phyloP scores from a whole-genome alignment of 177 flowering plant species.

The Vitis hybrid region DNA sequence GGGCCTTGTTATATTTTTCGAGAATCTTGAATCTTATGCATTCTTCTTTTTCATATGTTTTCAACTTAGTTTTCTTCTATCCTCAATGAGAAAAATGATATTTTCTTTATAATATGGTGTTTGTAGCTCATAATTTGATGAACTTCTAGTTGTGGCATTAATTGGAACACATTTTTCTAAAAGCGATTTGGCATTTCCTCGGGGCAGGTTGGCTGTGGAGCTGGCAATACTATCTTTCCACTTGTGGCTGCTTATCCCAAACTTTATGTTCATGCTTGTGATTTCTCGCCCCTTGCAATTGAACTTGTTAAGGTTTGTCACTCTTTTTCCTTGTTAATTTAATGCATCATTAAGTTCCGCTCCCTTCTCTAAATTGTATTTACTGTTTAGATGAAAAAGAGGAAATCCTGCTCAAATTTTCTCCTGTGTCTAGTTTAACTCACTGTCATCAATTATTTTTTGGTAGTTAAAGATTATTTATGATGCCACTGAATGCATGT shows the following conservation, averaged over 20 bases:
- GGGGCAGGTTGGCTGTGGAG: constrained; percentile 65
- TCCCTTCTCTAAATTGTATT: neutral
- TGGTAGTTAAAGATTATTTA: too few relatives aligned
- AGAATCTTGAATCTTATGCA: neutral
- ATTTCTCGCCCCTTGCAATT: constrained; percentile 51
- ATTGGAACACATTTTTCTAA: neutral
- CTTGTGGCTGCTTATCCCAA: constrained; percentile 47
- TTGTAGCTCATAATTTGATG: neutral
- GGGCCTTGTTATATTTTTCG: neutral
- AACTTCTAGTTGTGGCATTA: neutral
- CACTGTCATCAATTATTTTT: too few relatives aligned
- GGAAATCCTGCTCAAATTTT: too few relatives aligned
- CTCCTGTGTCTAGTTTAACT: too few relatives aligned
- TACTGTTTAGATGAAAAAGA: too few relatives aligned
- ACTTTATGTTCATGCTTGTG: constrained; percentile 58
- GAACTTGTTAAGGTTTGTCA: constrained; percentile 44
- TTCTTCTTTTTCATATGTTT: neutral
- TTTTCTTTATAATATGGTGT: neutral
- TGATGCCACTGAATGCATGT: too few relatives aligned
- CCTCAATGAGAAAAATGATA: neutral
- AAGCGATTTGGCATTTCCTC: neutral
- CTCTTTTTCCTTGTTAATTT: neutral
- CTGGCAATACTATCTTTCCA: constrained; percentile 59
- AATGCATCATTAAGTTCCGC: too few relatives aligned
- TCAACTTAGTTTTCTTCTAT: neutral